Evolutionary conservation across 2,329 filamentous ascomycete species (phyloP), one percentile per base, ranked within the genome.

Genomic region (Sporothrix pallida): DNA sequence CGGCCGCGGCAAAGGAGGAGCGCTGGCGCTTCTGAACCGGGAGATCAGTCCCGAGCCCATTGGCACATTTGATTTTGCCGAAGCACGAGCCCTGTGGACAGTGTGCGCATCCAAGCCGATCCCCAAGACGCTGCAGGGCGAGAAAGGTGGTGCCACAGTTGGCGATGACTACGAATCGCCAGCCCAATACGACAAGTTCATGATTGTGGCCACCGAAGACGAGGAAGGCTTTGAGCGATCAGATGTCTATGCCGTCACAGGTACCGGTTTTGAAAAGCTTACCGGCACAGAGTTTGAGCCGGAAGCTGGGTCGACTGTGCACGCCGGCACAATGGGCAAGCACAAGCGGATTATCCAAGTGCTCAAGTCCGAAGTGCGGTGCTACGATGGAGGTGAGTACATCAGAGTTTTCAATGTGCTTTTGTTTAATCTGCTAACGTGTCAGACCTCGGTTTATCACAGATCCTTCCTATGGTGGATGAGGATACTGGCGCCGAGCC

Each of bases 401-500:
- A 42, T 42, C 37, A 10, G 12, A 20, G 37, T 26, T 8, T 12
- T 12, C n/a, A 6, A 8, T 20, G 1, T 26, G 7, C 52, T 9
- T 54, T 54, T 54, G 17, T n/a, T 54, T 3, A 26, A 26, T 26
- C 13, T 73, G 20, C 54, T 75, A 56, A 74, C 78, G 80, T 42
- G 0, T 8, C n/a, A 94, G 93, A 97, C 81, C 88, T 99, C 74
- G 93, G 92, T 12, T 87, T 99, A 71, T 91, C 91, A 63, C 95
- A 98, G 79, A 98, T 99, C 72, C 87, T 98, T 69, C 94, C 95
- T 0, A 94, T 98, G 88, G 89, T 93, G 75, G 96, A 98, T 78
- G 96, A 97, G 78, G 93, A 96, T 76, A 95, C 91, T 0, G 94
- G 92, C 13, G 91, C 89, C 23, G 93, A 97, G 78, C 91, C 93